Conservation (phyloP, 371 early-diverging fungal species). For the Haplosporangium sp. region DNA sequence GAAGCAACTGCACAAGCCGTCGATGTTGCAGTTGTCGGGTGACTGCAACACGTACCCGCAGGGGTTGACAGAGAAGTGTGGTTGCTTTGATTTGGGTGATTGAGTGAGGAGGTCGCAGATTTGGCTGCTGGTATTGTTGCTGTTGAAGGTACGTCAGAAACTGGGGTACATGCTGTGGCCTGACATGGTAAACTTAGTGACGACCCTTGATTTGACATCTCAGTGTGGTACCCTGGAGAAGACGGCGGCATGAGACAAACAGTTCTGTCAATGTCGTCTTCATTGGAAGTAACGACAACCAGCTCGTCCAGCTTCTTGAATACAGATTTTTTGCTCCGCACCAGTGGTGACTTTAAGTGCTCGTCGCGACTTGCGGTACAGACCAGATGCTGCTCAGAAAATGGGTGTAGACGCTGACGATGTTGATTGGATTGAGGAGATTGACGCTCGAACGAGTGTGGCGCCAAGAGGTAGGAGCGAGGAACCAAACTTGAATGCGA, state of each 20-base stretch:
- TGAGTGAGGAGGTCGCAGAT: neutral
- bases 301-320: constrained; percentile 36
- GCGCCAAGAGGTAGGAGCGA: neutral
- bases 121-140: constrained; percentile 2
- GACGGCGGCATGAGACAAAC: neutral
- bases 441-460: neutral
- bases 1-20: constrained; percentile 20
- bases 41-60: constrained; percentile 7
- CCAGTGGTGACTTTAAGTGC: constrained; percentile 2
- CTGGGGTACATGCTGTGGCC: neutral
- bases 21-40: constrained; percentile 14
- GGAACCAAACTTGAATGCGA: neutral
- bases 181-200: neutral
- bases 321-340: constrained; percentile 25
- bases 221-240: neutral
- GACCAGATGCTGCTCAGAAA: neutral
- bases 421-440: constrained; percentile 15
- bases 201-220: neutral
- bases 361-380: neutral
- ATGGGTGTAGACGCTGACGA: neutral
- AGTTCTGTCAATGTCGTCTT: neutral
- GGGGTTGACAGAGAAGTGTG: constrained; percentile 8
- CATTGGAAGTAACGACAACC: neutral
- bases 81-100: neutral
- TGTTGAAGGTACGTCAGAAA: constrained; percentile 4